phyloP scores from a whole-genome alignment of 495 filamentous ascomycete genomes.

The Penicillium alfredii region DNA sequence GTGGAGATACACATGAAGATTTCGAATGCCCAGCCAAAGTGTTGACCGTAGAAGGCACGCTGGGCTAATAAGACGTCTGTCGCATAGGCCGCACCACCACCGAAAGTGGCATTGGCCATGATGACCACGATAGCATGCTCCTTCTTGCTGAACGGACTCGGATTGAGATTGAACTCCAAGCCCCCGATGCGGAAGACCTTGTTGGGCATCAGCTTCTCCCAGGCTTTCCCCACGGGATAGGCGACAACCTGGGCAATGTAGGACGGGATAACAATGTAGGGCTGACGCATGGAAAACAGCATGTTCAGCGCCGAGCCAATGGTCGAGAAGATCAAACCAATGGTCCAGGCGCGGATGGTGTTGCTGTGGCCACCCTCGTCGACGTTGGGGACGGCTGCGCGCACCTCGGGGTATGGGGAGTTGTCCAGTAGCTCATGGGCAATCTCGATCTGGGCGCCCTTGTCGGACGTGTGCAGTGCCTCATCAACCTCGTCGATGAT shows the following conservation, averaged over 20 bases:
- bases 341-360: slow-evolving; percentile 66
- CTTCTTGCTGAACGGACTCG: slow-evolving; percentile 70
- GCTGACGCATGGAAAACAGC: slow-evolving; percentile 61
- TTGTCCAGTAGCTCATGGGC: slow-evolving; percentile 57
- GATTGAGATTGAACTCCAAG: slow-evolving; percentile 53
- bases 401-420: slow-evolving; percentile 63
- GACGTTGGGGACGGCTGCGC: slow-evolving; percentile 39
- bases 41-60: slow-evolving; percentile 59
- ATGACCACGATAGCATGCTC: slow-evolving; percentile 70
- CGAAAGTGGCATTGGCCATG: slow-evolving; percentile 53
- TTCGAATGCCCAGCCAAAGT: slow-evolving; percentile 63
- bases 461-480: slow-evolving; percentile 49
- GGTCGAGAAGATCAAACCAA: slow-evolving; percentile 61
- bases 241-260: slow-evolving; percentile 66
- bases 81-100: slow-evolving; percentile 54
- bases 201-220: slow-evolving; percentile 47
- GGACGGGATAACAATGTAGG: slow-evolving; percentile 60
- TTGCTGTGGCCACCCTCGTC: slow-evolving; percentile 62
- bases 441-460: slow-evolving; percentile 47
- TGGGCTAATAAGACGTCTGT: slow-evolving; percentile 64
- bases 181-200: slow-evolving; percentile 51
- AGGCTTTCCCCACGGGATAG: slow-evolving; percentile 59
- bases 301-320: slow-evolving; percentile 64
- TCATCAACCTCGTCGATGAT: slow-evolving; percentile 55
- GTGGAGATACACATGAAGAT: slow-evolving; percentile 62